Evolutionary conservation across 2,329 filamentous ascomycete species (phyloP).

Genomic region (Diaporthe sp.): DNA sequence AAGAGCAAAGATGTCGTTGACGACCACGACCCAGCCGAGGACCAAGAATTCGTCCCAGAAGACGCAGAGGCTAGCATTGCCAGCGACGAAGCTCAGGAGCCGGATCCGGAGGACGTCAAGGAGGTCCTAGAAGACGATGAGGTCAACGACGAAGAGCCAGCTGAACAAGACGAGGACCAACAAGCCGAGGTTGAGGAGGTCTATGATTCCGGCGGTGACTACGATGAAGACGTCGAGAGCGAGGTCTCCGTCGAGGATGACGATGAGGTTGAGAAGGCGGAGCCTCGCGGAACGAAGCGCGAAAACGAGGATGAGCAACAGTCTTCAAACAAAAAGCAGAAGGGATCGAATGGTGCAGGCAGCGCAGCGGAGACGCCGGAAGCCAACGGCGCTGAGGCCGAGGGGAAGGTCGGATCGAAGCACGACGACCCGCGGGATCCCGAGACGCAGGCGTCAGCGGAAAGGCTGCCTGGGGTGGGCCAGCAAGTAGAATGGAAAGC

Average conservation of each 20-base stretch:
- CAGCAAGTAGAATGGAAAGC: constrained; percentile 42
- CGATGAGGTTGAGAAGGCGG: not conserved
- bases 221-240: constrained; percentile 8
- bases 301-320: not conserved
- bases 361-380: not conserved
- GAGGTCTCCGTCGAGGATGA: constrained; percentile 7
- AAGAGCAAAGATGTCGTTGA: not conserved
- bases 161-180: constrained; percentile 3
- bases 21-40: not conserved
- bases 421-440: constrained; percentile 40
- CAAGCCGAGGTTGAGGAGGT: constrained; percentile 1
- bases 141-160: not conserved
- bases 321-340: constrained; percentile 16
- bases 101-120: not conserved
- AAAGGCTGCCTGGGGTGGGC: constrained; percentile 38
- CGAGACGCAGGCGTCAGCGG: constrained; percentile 31
- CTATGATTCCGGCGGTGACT: not conserved
- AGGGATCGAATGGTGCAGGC: not conserved
- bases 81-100: not conserved
- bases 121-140: constrained; percentile 14
- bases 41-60: constrained; percentile 12
- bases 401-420: constrained; percentile 42
- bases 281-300: not conserved
- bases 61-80: not conserved
- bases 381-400: not conserved